Percentiles rank a stretch among this genome's conserved stretches.
These are phyloP conservation scores for Luvunga scandens DNA, from an alignment of 345 rosid genomes.

Conservation along the genomic window DNA sequence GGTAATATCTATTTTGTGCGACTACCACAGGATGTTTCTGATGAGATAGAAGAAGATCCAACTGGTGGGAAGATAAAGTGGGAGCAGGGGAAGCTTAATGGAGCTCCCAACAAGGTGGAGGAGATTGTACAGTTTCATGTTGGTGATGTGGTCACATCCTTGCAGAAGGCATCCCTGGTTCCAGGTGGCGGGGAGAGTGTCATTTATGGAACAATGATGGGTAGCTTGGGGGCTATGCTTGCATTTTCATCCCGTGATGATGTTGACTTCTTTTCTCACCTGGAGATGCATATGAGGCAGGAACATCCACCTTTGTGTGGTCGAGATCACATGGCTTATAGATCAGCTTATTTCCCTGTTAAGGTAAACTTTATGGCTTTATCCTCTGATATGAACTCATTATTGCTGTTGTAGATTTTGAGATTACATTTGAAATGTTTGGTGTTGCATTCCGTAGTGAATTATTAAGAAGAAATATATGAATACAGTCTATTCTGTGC, in stretches of 20 bases:
- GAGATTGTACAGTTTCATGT: constrained; percentile 95
- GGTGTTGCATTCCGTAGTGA: too few relatives aligned
- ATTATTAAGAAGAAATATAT: neutral
- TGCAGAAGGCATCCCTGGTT: constrained; percentile 89
- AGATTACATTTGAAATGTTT: neutral
- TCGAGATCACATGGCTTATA: constrained; percentile 80
- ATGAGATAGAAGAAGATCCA: constrained; percentile 97
- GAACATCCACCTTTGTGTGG: constrained; percentile 97
- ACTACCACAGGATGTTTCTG: constrained; percentile 89
- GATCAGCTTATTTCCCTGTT: constrained; percentile 97
- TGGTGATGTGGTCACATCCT: constrained; percentile 76
- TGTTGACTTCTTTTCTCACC: constrained; percentile 93
- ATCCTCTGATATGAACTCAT: neutral
- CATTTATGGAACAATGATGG: constrained; percentile 95
- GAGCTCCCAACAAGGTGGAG: constrained; percentile 95
- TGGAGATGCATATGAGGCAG: constrained; percentile 98
- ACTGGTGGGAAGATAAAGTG: constrained; percentile 97
- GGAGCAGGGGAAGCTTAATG: constrained; percentile 97
- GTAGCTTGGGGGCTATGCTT: constrained; percentile 85
- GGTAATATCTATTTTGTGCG: constrained; percentile 88
- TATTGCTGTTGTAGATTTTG: neutral
- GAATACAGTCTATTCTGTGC: neutral
- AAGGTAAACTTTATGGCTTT: constrained; percentile 45
- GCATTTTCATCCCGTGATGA: constrained; percentile 95
- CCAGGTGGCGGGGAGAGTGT: constrained; percentile 92